Base-by-base conservation (phyloP, 768 basidiomycete species). In the Mycena sanguinolenta region DNA sequence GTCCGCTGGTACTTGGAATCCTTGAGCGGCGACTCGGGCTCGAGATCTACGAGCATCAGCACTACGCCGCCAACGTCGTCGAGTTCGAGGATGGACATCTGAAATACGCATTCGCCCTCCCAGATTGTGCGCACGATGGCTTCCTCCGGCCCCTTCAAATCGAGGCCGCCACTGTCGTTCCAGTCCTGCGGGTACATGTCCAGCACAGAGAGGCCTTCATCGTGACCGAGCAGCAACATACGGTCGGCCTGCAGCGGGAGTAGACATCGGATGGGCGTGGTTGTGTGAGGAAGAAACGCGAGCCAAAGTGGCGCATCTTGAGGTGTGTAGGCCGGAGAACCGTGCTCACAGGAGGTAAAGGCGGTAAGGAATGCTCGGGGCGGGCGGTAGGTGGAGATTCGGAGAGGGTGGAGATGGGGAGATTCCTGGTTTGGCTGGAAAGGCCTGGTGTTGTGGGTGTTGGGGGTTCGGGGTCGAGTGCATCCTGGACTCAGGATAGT, bases 111-210 rank as follows among this genome's bases (percentile, higher is more conserved):
- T 81, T 95, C 94, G 62, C 95, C 95, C 30, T 83, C 82, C 94
- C 94, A 96, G 23, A 96, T 86, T 30, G 84, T 81, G 67, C 87
- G 84, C 39, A 88, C 86, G 67, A 89, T 85, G 0, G 95, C 93
- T 71, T 95, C 94, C 49, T 87, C 86, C 5, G 94, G 93, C 6
- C 90, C 91, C 72, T 89, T 90, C 10, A 85, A 74, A 21, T 81
- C 79, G 19, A 85, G 77, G 3, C 79, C 81, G 2, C 87, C 88
- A n/a, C 75, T 70, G 23, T 88, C 90, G 27, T 82, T 82, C 89
- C 88, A 91, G 70, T 92, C 91, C 73, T 89, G 85, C 1, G 95
- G 94, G 75, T 91, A 93, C 89, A 94, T 91, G 75, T 96, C 91
- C 58, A 96, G 80, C 8, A 95, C 93, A 1, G 92, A 93, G 28